Evolutionary conservation across 495 filamentous ascomycete genomes (phyloP), one percentile per base, ranked within the genome.

Genomic region (Penicillium manginii): DNA sequence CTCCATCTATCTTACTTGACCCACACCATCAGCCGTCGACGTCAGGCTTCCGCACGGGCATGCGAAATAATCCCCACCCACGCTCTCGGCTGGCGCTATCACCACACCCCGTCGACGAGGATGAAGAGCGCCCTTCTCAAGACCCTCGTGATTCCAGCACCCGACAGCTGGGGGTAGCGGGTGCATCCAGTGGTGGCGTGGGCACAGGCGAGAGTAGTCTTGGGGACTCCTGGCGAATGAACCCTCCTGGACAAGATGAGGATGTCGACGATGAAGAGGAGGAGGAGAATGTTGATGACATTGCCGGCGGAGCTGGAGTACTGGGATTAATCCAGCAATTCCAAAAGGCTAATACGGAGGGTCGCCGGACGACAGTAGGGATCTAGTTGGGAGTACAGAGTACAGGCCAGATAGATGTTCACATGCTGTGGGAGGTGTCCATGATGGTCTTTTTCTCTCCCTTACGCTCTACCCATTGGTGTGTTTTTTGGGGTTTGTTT

Each of bases 271-370:
- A 76, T 14, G 83, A 71, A 23, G 75, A 79, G 31, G 72, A 82
- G 26, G 78, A 69, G 3, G 83, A 83, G 39, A 79, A 82, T 33
- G 68, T 78, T 5, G 80, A 83, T 15, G 80, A 73, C 10, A 79
- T 80, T 19, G 71, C 78, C 15, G 69, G 73, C 9, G 81, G 76
- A 6, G 81, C 83, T 2, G 78, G 78, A 6, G 94, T 98, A 11
- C 77, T 98, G 55, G 89, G 90, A 2, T 74, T 98, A 72, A 83
- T 98, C 46, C 91, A 93, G 67, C 90, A 98, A 69, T 96, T 96
- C 70, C 90, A 92, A 69, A 92, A 88, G 73, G 90, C 84, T 54
- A 90, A 93, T 68, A 84, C 86, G 54, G 88, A 90, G 49, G 83
- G 82, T 12, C 75, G 84, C 46, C 71, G 74, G 26, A 65, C 70